These are phyloP conservation scores for Cicer pinnatifidum DNA, from an alignment of 306 rosid species.

Conservation along the genomic window DNA sequence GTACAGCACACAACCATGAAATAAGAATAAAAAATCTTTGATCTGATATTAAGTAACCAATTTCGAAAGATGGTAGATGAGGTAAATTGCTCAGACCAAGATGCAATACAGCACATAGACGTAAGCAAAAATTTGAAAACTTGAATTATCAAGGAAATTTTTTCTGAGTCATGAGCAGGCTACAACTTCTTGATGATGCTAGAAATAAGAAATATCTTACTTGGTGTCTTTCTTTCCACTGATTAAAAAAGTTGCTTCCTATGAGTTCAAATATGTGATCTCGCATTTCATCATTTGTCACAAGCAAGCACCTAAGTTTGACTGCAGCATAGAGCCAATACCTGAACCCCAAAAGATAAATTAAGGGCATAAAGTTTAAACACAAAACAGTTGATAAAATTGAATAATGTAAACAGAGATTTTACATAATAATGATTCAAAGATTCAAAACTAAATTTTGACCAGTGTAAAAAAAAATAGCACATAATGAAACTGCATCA, in stretches of 20 bases:
- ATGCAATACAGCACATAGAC: conserved; percentile 2
- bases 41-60: conserved; percentile 1
- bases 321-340: conserved; percentile 93
- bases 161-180: background rate
- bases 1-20: background rate
- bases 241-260: conserved; percentile 76
- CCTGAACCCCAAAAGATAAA: conserved; percentile 54
- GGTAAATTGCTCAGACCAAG: conserved; percentile 12
- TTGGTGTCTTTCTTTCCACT: conserved; percentile 96
- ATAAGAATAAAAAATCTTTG: background rate
- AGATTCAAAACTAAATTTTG: conserved; percentile 15
- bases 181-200: conserved; percentile 1
- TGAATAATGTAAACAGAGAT: conserved; percentile 5
- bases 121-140: conserved; percentile 29
- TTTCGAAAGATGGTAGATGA: conserved; percentile 18
- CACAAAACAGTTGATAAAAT: background rate
- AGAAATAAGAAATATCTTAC: conserved; percentile 52
- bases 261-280: conserved; percentile 93
- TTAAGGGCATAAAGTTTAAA: background rate
- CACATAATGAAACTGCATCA: background rate
- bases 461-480: background rate
- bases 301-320: conserved; percentile 78
- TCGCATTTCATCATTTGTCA: conserved; percentile 94
- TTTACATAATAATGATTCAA: background rate
- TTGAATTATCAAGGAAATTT: background rate